Base-by-base conservation (phyloP, 352 stramenopile species). In the Phytophthora hybrid region DNA sequence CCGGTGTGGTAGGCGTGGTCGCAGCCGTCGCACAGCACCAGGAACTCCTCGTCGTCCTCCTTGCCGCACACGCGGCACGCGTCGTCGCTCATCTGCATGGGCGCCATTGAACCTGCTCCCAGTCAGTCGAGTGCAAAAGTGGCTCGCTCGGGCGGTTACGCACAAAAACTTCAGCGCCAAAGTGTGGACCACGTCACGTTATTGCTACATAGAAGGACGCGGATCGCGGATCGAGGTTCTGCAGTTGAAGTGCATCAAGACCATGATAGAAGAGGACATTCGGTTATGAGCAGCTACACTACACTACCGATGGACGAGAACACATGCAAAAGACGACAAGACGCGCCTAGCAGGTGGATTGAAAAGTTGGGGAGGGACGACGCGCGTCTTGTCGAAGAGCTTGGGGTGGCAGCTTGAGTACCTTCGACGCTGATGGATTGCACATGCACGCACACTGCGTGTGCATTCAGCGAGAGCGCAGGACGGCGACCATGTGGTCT, bases 11-110 rank as follows among this genome's bases (percentile, higher is more conserved):
- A 95, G 23, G 87, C 74, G 19, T 79, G 78, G 66, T 95, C 89
- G 64, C 89, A 95, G 23, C 89, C 84, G 72, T 95, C 89, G 58
- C 89, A 95, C 58, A 95, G 83, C 66, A 95, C 79, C 51, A 95
- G 78, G 65, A 87, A 91, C 74, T 85, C 83, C 63, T 94, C 89
- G 59, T 94, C 82, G 51, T 94, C 85, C 34, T 91, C 84, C 46
- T 83, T 87, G 53, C 83, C 83, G 60, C 89, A 95, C 69, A 95
- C 89, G 76, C 89, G 87, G 83, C 89, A 95, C 51, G 89, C 86
- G 70, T 93, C 88, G 44, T 85, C 81, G 56, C 77, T 91, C 72
- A 92, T 55, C 46, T 74, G 60, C 51, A 75, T 81, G 34, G 69
- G 55, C 53, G 75, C 71, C 74, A 78, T 83, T 5, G 44, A 34